These are phyloP conservation scores for Microascus cirrosus DNA, from an alignment of 2,329 filamentous ascomycete species.

Conservation along the genomic window DNA sequence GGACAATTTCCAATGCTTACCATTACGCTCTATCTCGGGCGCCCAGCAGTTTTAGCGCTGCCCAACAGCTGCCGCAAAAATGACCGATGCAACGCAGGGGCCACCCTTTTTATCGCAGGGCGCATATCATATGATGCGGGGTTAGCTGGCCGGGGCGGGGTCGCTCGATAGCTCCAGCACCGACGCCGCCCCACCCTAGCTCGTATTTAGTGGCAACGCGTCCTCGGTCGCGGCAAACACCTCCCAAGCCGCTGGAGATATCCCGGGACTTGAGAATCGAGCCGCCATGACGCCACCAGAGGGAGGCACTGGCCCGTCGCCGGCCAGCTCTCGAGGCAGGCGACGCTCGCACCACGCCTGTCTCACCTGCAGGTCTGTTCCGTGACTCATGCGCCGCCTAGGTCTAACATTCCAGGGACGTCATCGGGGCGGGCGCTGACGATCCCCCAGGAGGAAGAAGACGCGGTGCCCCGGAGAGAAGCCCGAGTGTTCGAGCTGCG, in stretches of 20 bases:
- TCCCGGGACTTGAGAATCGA: slow-evolving; percentile 7
- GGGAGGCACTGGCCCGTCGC: slow-evolving; percentile 10
- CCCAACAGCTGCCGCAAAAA: not conserved
- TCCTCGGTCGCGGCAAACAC: not conserved
- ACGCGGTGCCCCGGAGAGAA: slow-evolving; percentile 39
- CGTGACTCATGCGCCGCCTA: not conserved
- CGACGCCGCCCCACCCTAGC: not conserved
- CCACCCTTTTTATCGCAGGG: not conserved
- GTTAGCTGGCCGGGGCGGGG: not conserved
- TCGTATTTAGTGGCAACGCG: not conserved
- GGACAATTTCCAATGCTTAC: not conserved
- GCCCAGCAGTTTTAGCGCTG: not conserved
- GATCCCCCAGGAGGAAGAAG: slow-evolving; percentile 25
- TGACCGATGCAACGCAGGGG: not conserved
- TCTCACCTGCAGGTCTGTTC: slow-evolving; percentile 33
- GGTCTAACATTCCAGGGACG: not conserved
- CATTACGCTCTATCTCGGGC: not conserved
- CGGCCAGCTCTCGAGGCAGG: slow-evolving; percentile 18
- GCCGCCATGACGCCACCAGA: slow-evolving; percentile 19
- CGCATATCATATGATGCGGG: not conserved
- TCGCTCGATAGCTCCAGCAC: not conserved
- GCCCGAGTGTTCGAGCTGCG: slow-evolving; percentile 37
- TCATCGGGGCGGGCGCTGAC: not conserved
- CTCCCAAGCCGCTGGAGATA: not conserved
- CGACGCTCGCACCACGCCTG: slow-evolving; percentile 28